Evolutionary conservation across 371 early-diverging fungal genomes (phyloP), one percentile per base, ranked within the genome.

Genomic region (Blyttiomyces sp.): DNA sequence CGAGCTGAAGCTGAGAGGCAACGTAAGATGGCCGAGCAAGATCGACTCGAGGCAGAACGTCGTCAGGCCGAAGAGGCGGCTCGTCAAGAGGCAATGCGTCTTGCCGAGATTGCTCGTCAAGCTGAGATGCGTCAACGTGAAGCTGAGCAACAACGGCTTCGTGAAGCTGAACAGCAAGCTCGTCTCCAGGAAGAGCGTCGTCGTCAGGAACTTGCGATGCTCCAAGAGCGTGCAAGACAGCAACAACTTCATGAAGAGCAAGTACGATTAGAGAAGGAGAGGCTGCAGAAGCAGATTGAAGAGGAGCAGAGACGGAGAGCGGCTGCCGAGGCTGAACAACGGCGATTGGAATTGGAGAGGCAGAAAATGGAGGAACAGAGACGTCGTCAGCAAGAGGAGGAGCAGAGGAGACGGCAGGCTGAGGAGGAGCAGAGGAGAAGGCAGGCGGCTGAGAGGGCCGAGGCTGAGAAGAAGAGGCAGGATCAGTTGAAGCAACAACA

Each of bases 371-470:
- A 55, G 9, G 49, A 55, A 11, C 26, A 50, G 43, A 64, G 48
- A 56, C 72, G 33, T 63, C 66, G 39, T 58, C 59, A 50, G 45
- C 70, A 68, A 24, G 64, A 65, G 23, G 70, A 70, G 35, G 59
- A 69, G 31, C 59, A 13, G 19, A 9, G 39, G n/a, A 39, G n/a
- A 39, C 39, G 39, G 13, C 39, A 39, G 39, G 39, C 39, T 39
- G 39, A 11, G n/a, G 11, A 13, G 13, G 39, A 39, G n/a, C n/a
- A 21, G 13, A 46, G 32, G 44, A 17, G 30, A 21, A 55, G 21
- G 32, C 11, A 0, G 21, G 52, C 7, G 26, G 54, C 17, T n/a
- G 19, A 24, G 50, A 34, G 35, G 16, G 11, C 4, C n/a, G 31
- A 7, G 33, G 39, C 39, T 39, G 48, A 57, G 35, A 64, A 63